Percentiles rank a stretch among this genome's conserved stretches.
These are phyloP conservation scores for Pseudogymnoascus sp. DNA, from an alignment of 2,329 filamentous ascomycete genomes.

Conservation along the genomic window DNA sequence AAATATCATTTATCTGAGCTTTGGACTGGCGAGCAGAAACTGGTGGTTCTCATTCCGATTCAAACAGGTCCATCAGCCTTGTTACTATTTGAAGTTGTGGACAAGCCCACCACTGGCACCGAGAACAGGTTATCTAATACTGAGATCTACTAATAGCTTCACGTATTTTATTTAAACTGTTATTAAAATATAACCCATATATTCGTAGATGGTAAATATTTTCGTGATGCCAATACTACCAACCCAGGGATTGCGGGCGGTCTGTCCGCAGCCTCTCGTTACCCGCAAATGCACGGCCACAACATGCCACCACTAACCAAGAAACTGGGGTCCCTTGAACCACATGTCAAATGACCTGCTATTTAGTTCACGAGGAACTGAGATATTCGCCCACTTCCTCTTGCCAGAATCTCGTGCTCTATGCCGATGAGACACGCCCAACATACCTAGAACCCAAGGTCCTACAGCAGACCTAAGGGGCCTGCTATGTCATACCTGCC, in stretches of 20 bases:
- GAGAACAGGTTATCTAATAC: neutral
- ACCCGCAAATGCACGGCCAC: neutral
- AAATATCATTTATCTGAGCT: neutral
- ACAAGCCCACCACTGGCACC: neutral
- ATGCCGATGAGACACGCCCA: slow-evolving; percentile 1
- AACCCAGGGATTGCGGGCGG: neutral
- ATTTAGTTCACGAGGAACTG: neutral
- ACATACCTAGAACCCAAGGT: slow-evolving; percentile 2
- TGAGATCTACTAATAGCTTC: neutral
- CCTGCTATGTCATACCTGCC: slow-evolving; percentile 6
- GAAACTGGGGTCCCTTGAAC: slow-evolving; percentile 1
- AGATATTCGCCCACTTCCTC: neutral
- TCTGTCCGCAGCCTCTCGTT: neutral
- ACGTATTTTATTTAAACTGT: neutral
- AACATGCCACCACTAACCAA: slow-evolving; percentile 4
- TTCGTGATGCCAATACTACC: neutral
- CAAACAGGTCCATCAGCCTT: neutral
- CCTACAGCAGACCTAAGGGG: neutral
- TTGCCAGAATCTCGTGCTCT: slow-evolving; percentile 2
- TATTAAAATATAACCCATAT: neutral
- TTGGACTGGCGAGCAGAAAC: neutral
- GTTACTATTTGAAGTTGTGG: neutral
- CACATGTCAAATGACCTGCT: slow-evolving; percentile 5
- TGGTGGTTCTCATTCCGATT: neutral
- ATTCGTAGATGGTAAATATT: neutral